A percentile compares a stretch with the other conserved stretches of the same genome.
Conservation (phyloP, 2,329 filamentous ascomycete species). For the Epichloe festucae region DNA sequence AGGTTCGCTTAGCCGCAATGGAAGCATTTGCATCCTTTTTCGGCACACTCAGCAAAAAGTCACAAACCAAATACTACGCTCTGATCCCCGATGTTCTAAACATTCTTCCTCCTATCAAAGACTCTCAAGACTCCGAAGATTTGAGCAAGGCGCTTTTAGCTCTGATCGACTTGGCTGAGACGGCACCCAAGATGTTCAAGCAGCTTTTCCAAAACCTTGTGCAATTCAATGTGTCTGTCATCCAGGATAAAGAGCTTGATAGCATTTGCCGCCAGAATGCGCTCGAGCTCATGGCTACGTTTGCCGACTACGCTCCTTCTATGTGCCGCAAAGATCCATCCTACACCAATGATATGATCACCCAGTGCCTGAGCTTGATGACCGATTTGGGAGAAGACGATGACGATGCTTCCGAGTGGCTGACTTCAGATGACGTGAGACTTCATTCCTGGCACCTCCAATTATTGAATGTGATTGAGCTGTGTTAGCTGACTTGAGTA, state of each 20-base stretch:
- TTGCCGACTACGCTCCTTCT: constrained; percentile 83
- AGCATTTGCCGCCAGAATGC: constrained; percentile 89
- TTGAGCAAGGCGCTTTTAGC: constrained; percentile 83
- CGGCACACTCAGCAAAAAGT: constrained; percentile 76
- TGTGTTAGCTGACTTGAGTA: constrained; percentile 14
- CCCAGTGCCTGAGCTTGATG: constrained; percentile 94
- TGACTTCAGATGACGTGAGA: constrained; percentile 74
- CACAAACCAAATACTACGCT: constrained; percentile 73
- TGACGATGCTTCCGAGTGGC: constrained; percentile 90
- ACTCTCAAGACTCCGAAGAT: constrained; percentile 78
- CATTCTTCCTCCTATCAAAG: constrained; percentile 86
- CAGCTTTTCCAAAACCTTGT: constrained; percentile 85
- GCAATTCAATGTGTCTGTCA: constrained; percentile 81
- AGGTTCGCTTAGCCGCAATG: constrained; percentile 89
- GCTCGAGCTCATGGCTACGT: constrained; percentile 93
- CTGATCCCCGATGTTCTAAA: constrained; percentile 88
- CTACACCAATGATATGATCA: constrained; percentile 94
- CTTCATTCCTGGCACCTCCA: not conserved
- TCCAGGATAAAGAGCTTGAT: constrained; percentile 88
- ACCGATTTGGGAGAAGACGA: constrained; percentile 92
- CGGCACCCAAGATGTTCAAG: constrained; percentile 97
- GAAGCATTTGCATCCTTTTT: constrained; percentile 97
- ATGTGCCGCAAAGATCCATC: constrained; percentile 92
- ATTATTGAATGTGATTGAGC: not conserved
- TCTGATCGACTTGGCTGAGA: constrained; percentile 86